phyloP scores from a whole-genome alignment of 129 eudicot species.

The sunflower (Helianthus annuus) region HanXRQr2.0-SUNRISE NC_035436.2:51616519-51617018 shows the following conservation, averaged over 20 bases:
- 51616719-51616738: not conserved
- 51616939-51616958: too few species aligned
- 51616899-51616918: too few species aligned
- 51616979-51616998: too few species aligned
- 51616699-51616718: conserved; percentile 30
- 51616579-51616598: conserved; percentile 17
- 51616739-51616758: conserved; percentile 37
- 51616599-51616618: conserved; percentile 26
- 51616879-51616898: too few species aligned
- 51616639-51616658: conserved; percentile 25
- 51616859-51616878: too few species aligned
- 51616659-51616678: conserved; percentile 33
- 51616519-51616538: not conserved
- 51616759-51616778: conserved; percentile 20
- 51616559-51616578: conserved; percentile 5
- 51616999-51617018: too few species aligned
- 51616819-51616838: not conserved
- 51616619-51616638: conserved; percentile 4
- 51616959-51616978: too few species aligned
- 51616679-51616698: conserved; percentile 31
- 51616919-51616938: too few species aligned
- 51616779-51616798: conserved; percentile 6
- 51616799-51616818: conserved; percentile 11
- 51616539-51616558: not conserved
- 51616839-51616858: not conserved